Base-by-base conservation (phyloP, 2,329 filamentous ascomycete species). In the Apiospora kogelbergensis region DNA sequence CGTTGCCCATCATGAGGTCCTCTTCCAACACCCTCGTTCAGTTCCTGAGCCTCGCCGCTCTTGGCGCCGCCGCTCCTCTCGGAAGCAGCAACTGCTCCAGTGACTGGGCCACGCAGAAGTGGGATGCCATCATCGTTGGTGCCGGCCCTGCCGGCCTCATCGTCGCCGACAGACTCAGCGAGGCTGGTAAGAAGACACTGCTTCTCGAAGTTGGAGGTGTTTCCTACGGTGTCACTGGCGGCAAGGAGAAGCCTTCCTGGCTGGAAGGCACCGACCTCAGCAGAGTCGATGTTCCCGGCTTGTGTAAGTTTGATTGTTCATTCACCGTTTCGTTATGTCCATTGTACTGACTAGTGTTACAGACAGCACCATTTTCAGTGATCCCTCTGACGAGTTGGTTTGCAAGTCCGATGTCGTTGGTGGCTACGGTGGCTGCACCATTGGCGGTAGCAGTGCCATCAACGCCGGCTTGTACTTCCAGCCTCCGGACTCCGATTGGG, bases 401-500 rank as follows among this genome's bases (percentile, higher is more conserved):
- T 87, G 85, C 71, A 71, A 73, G 5, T 70, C 80, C 2, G 79
- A 80, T 9, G 73, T 80, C 3, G 76, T 83, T 17, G 80, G 80
- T 42, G 81, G 80, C 11, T 86, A 81, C 71, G 80, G 83, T 30
- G 86, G 82, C 37, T 88, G 86, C 73, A 83, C 84, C 0, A 78
- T 87, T 17, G 85, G 85, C 6, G 85, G 85, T 10, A 83, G 81
- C 68, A 85, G 82, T 63, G 84, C 85, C 11, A 85, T 88, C 75
- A 88, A 88, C 68, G 85, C 85, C 6, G 85, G 85, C 10, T 74
- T 87, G 1, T 87, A 82, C 74, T 86, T 87, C 70, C 81, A 87
- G 70, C 85, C 85, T 6, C 85, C 85, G 0, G 81, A 83, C 1
- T 83, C 82, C 1, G 85, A 88, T 71, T 87, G 83, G 79, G 83